Percentiles rank a stretch among this genome's conserved stretches.
Evolutionary conservation across 129 eudicot species (phyloP).

Genomic region (Mikania micrantha): DNA sequence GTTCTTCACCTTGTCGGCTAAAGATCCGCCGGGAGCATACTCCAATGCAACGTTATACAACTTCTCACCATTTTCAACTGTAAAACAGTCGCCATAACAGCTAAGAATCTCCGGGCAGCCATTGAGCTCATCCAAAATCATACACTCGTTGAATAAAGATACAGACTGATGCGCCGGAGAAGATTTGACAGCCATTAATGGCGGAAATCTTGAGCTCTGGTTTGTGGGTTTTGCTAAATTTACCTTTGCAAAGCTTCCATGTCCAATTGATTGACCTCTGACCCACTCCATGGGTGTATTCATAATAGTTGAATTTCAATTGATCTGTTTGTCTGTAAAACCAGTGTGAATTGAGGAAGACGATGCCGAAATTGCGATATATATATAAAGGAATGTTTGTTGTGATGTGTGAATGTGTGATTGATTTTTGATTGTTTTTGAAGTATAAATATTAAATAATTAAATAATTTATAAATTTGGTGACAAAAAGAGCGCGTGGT

Average conservation of each 20-base stretch:
- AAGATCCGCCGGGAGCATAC: conserved; percentile 65
- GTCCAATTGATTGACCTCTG: conserved; percentile 58
- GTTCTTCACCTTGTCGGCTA: conserved; percentile 35
- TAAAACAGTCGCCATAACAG: conserved; percentile 39
- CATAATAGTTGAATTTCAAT: conserved; percentile 42
- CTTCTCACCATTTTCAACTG: conserved; percentile 44
- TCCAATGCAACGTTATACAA: conserved; percentile 58
- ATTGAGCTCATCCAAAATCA: conserved; percentile 35
- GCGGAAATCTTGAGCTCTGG: conserved; percentile 19
- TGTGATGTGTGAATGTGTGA: neutral
- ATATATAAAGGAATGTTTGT: conserved; percentile 10
- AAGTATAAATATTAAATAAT: neutral
- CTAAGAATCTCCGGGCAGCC: conserved; percentile 42
- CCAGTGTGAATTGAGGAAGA: conserved; percentile 12
- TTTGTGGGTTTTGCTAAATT: conserved; percentile 50
- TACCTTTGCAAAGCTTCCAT: conserved; percentile 72
- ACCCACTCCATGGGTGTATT: conserved; percentile 53
- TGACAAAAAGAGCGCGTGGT: conserved; percentile 24
- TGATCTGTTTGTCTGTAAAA: conserved; percentile 29
- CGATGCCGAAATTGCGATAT: neutral
- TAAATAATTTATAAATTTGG: neutral
- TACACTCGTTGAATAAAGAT: conserved; percentile 40
- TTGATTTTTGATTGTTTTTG: neutral
- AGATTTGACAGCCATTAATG: conserved; percentile 63
- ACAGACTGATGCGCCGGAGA: conserved; percentile 31